Percentiles rank a stretch among this genome's conserved stretches.
These are phyloP conservation scores for Penicillium coffeae DNA, from an alignment of 495 filamentous ascomycete species.

Conservation along the genomic window DNA sequence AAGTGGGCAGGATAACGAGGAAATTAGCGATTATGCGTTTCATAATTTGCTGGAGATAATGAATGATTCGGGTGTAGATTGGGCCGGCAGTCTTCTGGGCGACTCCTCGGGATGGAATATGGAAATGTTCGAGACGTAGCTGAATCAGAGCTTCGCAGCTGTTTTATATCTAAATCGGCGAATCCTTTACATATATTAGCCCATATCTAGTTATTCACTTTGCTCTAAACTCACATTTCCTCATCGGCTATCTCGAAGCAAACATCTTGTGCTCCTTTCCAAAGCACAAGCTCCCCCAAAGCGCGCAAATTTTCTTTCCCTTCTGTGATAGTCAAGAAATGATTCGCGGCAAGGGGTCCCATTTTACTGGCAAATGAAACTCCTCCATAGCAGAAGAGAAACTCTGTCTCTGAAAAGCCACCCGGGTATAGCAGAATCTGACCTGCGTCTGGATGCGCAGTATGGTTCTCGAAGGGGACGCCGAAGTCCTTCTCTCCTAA, in stretches of 20 bases:
- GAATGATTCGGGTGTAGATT: conserved; percentile 19
- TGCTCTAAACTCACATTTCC: conserved; percentile 4
- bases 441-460: conserved; percentile 20
- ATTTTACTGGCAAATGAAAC: conserved; percentile 24
- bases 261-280: conserved; percentile 20
- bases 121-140: background rate
- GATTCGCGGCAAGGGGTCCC: conserved; percentile 22
- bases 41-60: conserved; percentile 16
- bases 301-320: conserved; percentile 16
- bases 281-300: conserved; percentile 18
- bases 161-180: background rate
- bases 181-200: background rate
- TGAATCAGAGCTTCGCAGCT: background rate
- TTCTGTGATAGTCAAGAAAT: conserved; percentile 24
- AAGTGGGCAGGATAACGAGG: background rate
- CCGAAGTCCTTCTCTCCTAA: conserved; percentile 23
- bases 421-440: conserved; percentile 25
- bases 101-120: conserved; percentile 7
- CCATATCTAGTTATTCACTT: background rate
- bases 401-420: conserved; percentile 24
- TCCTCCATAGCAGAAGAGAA: conserved; percentile 24
- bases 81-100: conserved; percentile 16
- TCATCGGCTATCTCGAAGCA: conserved; percentile 20
- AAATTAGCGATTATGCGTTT: conserved; percentile 9
- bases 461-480: conserved; percentile 24